Percentiles rank a stretch among this genome's conserved stretches.
Conservation (phyloP, 306 rosid species). For the Pyrus pyrifolia region DNA sequence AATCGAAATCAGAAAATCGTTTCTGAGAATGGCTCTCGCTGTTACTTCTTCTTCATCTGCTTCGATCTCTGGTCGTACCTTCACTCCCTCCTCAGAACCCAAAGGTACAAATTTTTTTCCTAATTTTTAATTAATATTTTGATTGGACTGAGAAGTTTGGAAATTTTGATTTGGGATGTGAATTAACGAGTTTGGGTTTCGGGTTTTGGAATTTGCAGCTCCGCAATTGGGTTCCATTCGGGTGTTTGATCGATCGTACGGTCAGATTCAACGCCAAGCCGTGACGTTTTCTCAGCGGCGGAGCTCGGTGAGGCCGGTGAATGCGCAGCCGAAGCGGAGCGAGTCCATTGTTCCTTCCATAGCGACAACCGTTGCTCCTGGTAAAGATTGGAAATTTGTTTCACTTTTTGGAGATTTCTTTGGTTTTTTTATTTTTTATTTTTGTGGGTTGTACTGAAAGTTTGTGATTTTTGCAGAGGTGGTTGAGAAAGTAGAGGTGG, state of each 20-base stretch:
- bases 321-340: slow-evolving; percentile 41
- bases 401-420: not conserved
- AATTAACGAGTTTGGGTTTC: not conserved
- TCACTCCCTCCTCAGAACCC: slow-evolving; percentile 33
- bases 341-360: slow-evolving; percentile 45
- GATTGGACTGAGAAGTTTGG: not conserved
- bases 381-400: slow-evolving; percentile 19
- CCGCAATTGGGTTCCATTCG: slow-evolving; percentile 37
- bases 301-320: slow-evolving; percentile 33
- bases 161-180: not conserved
- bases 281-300: slow-evolving; percentile 29
- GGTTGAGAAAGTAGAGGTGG: slow-evolving; percentile 38
- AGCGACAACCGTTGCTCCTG: slow-evolving; percentile 38
- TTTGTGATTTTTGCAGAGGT: slow-evolving; percentile 46
- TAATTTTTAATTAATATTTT: not conserved
- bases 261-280: slow-evolving; percentile 6
- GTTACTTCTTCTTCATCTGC: slow-evolving; percentile 52
- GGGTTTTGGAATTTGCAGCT: slow-evolving; percentile 32
- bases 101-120: slow-evolving; percentile 36
- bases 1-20: not conserved
- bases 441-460: not conserved
- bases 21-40: slow-evolving; percentile 49
- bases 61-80: slow-evolving; percentile 27
- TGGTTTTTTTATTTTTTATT: not conserved
- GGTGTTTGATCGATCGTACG: slow-evolving; percentile 20